Percentiles rank a stretch among this genome's conserved stretches.
Conservation (phyloP, 441 rosid species). For the Euphorbia corollata region DNA sequence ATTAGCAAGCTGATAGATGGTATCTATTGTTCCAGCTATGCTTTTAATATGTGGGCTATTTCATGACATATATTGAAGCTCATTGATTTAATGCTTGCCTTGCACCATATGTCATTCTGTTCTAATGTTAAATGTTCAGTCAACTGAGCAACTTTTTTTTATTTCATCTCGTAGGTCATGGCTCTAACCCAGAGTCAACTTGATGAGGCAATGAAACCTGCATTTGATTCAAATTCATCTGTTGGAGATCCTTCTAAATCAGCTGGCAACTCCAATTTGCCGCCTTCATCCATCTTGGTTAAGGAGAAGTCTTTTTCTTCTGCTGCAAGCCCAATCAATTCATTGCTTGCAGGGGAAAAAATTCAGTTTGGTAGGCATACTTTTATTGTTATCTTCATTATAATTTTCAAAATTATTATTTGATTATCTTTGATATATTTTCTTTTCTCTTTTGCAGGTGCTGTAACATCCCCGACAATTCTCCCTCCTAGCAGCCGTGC, state of each 20-base stretch:
- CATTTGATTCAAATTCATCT: slow-evolving; percentile 55
- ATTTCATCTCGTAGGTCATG: slow-evolving; percentile 54
- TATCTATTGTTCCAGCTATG: background rate
- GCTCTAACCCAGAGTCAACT: slow-evolving; percentile 81
- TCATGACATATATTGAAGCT: background rate
- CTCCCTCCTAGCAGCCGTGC: slow-evolving; percentile 49
- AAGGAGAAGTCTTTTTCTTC: slow-evolving; percentile 67
- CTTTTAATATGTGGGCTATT: background rate
- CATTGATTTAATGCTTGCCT: background rate
- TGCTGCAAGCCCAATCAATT: slow-evolving; percentile 62
- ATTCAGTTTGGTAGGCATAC: slow-evolving; percentile 83
- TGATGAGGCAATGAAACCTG: slow-evolving; percentile 87
- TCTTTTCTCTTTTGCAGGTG: slow-evolving; percentile 44
- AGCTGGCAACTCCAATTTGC: slow-evolving; percentile 41
- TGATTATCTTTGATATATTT: slow-evolving; percentile 12
- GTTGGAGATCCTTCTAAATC: slow-evolving; percentile 54
- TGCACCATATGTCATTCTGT: background rate
- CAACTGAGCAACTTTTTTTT: slow-evolving; percentile 15
- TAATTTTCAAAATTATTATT: slow-evolving; percentile 5
- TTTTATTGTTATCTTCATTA: slow-evolving; percentile 1
- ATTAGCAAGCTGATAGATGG: background rate
- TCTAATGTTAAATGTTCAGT: background rate
- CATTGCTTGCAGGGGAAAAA: slow-evolving; percentile 90
- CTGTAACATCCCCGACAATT: slow-evolving; percentile 79
- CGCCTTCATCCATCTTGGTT: slow-evolving; percentile 43